Evolutionary conservation across 495 filamentous ascomycete genomes (phyloP).

Genomic region (Neurospora sp.): DNA sequence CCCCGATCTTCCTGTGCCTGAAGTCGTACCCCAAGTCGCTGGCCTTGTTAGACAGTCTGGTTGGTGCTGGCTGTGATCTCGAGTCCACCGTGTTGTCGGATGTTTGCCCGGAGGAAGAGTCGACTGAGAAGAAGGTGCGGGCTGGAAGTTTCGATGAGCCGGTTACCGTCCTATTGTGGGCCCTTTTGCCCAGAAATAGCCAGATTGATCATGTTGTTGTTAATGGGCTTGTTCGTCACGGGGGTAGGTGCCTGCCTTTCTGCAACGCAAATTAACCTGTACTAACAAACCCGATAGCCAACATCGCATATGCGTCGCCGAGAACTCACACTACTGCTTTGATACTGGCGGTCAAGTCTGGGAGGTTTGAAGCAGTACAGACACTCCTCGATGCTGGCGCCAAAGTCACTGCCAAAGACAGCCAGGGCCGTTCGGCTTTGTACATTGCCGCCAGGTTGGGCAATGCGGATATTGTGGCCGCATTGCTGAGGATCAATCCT

Average conservation of each 20-base stretch:
- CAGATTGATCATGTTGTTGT: slow-evolving; percentile 24
- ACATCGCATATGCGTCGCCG: slow-evolving; percentile 28
- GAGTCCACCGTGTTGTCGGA: slow-evolving; percentile 13
- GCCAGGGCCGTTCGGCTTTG: slow-evolving; percentile 28
- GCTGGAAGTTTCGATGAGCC: slow-evolving; percentile 21
- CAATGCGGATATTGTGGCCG: slow-evolving; percentile 9
- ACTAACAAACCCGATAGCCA: slow-evolving; percentile 17
- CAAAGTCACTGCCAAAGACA: slow-evolving; percentile 27
- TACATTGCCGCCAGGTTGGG: slow-evolving; percentile 26
- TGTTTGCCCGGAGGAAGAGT: slow-evolving; percentile 5
- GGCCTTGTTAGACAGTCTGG: slow-evolving; percentile 11
- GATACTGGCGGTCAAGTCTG: slow-evolving; percentile 25
- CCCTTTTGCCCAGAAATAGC: slow-evolving; percentile 28
- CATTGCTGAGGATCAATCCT: slow-evolving; percentile 12
- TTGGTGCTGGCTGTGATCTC: slow-evolving; percentile 14
- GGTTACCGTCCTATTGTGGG: slow-evolving; percentile 32
- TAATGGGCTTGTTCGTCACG: slow-evolving; percentile 26
- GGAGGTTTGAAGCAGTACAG: slow-evolving; percentile 25
- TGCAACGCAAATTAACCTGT: not conserved
- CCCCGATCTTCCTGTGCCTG: slow-evolving; percentile 17
- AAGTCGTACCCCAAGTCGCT: slow-evolving; percentile 17
- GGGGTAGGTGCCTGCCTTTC: slow-evolving; percentile 15
- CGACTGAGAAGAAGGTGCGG: slow-evolving; percentile 5
- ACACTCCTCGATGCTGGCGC: slow-evolving; percentile 28
- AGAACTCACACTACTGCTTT: slow-evolving; percentile 28